These are phyloP conservation scores for Aspergillus hiratsukae DNA, from an alignment of 2,329 filamentous ascomycete genomes.

Conservation along the genomic window DNA sequence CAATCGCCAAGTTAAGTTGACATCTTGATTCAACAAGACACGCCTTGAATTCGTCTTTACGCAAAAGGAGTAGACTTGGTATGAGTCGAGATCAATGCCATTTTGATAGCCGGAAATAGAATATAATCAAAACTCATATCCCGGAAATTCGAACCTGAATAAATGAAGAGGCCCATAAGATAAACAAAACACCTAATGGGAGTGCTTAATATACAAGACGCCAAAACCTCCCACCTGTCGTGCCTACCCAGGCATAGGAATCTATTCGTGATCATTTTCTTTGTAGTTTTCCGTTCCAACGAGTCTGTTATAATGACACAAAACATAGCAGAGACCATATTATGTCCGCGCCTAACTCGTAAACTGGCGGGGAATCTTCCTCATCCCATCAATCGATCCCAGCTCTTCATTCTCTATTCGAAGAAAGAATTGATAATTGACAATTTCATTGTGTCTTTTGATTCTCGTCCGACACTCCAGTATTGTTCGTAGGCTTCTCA, in stretches of 20 bases:
- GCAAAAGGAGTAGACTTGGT: not conserved
- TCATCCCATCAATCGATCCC: not conserved
- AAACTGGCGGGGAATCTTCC: not conserved
- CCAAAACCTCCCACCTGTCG: slow-evolving; percentile 5
- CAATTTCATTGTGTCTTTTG: slow-evolving; percentile 3
- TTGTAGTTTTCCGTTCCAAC: slow-evolving; percentile 6
- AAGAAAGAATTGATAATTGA: not conserved
- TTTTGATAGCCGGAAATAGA: not conserved
- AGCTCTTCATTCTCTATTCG: not conserved
- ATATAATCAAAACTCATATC: not conserved
- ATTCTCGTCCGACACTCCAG: slow-evolving; percentile 2
- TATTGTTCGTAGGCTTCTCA: slow-evolving; percentile 15
- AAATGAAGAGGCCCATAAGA: not conserved
- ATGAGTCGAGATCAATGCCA: not conserved
- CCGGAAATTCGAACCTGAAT: not conserved
- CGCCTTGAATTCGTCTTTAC: not conserved
- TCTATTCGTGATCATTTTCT: slow-evolving; percentile 5
- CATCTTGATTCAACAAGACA: not conserved
- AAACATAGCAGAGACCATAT: not conserved
- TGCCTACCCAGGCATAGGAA: slow-evolving; percentile 5
- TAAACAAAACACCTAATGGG: not conserved
- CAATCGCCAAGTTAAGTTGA: not conserved
- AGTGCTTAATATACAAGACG: slow-evolving; percentile 14
- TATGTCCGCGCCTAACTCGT: not conserved
- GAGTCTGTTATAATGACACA: slow-evolving; percentile 4